phyloP scores from a whole-genome alignment of 192 early-diverging fungal species.

The Gonapodya prolifera region DNA sequence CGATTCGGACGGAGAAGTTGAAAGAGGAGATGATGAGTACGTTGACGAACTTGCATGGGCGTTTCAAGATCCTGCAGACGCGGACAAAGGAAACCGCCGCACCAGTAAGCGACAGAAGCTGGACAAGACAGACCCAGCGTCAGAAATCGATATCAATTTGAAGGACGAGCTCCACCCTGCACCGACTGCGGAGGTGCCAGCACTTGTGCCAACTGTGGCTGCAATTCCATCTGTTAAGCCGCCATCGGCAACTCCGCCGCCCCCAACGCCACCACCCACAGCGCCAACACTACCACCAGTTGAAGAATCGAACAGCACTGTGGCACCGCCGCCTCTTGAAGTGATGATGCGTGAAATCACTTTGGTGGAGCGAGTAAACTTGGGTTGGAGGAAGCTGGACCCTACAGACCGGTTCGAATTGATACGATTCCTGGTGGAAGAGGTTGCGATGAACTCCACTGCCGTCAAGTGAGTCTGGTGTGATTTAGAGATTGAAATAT shows the following conservation, averaged over 20 bases:
- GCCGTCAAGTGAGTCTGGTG: background rate
- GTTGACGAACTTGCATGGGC: background rate
- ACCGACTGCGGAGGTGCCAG: background rate
- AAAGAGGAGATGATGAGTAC: background rate
- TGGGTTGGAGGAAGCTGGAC: background rate
- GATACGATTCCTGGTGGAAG: background rate
- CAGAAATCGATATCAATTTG: background rate
- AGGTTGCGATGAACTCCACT: background rate
- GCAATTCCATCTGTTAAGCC: background rate
- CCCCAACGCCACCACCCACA: background rate
- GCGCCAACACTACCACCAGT: too few relatives aligned
- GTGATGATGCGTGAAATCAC: background rate
- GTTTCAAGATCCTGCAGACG: background rate
- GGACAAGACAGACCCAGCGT: background rate
- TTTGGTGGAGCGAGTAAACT: background rate
- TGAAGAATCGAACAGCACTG: background rate
- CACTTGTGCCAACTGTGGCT: background rate
- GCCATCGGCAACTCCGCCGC: background rate
- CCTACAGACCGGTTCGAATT: background rate
- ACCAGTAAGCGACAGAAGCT: background rate
- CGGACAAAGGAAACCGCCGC: background rate
- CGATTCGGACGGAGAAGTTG: background rate
- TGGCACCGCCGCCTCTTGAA: background rate
- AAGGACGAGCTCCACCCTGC: background rate
- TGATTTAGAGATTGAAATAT: background rate